Evolutionary conservation across 441 rosid species (phyloP), one percentile per base, ranked within the genome.

Genomic region (Erodium moschatum): DNA sequence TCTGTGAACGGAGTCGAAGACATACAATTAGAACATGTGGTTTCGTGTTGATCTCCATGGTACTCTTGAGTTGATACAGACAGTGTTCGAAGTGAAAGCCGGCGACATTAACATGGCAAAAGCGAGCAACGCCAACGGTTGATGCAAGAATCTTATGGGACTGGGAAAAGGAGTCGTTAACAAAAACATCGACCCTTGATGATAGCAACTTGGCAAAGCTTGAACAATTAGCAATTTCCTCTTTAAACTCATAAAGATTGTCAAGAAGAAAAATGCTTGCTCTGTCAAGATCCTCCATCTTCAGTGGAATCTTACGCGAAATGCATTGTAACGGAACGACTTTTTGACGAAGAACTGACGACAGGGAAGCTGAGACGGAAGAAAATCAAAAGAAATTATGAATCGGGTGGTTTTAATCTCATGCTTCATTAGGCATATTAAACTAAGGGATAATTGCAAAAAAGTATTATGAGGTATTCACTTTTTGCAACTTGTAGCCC

Each of bases 101-200:
- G 56, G 91, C 89, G 69, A 86, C 24, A 74, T 76, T 79, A 65
- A 84, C 77, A 68, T 58, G 71, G 80, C 90, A 85, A 76, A 81
- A 81, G 62, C 82, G 80, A 70, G 89, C 38, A 70, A 86, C 21
- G 4, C 85, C 87, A 75, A 89, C 87, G 3, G 90, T 89, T 44
- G 91, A 89, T 50, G 91, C 87, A 73, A 86, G 89, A 69, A 84
- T 72, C 81, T 81, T 86, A 72, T 89, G 91, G 48, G 87, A 85
- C 70, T 67, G 76, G 69, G 83, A 81, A 78, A 89, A 85, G 5
- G 81, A 79, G 72, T 89, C 95, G 61, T 84, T 89, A 54, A 89
- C 89, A 71, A 89, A 85, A 69, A 89, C 79, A 81, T 89, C 91
- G 66, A 87, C 85, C 75, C 81, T 81, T 38, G 84, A 76, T 42